Evolutionary conservation across 257 asterid species (phyloP).

Genomic region (Paulownia fortunei): DNA sequence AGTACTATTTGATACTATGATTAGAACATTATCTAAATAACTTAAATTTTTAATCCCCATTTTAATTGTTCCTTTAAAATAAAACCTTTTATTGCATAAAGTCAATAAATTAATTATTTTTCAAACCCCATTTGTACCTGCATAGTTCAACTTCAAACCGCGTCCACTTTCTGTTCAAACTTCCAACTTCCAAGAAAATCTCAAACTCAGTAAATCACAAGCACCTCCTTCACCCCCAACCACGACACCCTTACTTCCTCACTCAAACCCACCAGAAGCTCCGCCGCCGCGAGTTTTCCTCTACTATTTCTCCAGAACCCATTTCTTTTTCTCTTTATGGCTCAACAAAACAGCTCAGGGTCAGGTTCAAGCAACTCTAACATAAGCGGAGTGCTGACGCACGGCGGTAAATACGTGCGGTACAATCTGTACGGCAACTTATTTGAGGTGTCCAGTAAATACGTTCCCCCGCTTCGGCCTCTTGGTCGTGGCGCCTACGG

Average conservation of each 20-base stretch:
- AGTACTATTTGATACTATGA: neutral
- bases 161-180: conserved; percentile 26
- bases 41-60: no score
- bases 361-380: conserved; percentile 40
- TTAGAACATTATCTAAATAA: no score
- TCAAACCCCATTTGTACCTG: conserved; percentile 18
- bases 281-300: conserved; percentile 17
- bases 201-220: conserved; percentile 17
- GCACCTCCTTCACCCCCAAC: conserved; percentile 5
- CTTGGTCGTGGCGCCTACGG: conserved; percentile 95
- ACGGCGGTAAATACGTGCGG: conserved; percentile 73
- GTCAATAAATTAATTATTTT: conserved; percentile 10
- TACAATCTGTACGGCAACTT: conserved; percentile 77
- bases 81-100: neutral
- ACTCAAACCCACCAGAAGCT: conserved; percentile 13
- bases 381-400: conserved; percentile 57
- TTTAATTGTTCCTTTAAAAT: neutral
- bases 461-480: conserved; percentile 86
- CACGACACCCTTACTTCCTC: neutral
- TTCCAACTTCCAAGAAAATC: conserved; percentile 36
- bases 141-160: conserved; percentile 28
- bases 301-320: conserved; percentile 5
- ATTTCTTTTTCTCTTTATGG: conserved; percentile 37
- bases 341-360: conserved; percentile 40
- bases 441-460: conserved; percentile 71